phyloP scores from a whole-genome alignment of 768 basidiomycete species.

The Daedaleopsis sinensis region DNA sequence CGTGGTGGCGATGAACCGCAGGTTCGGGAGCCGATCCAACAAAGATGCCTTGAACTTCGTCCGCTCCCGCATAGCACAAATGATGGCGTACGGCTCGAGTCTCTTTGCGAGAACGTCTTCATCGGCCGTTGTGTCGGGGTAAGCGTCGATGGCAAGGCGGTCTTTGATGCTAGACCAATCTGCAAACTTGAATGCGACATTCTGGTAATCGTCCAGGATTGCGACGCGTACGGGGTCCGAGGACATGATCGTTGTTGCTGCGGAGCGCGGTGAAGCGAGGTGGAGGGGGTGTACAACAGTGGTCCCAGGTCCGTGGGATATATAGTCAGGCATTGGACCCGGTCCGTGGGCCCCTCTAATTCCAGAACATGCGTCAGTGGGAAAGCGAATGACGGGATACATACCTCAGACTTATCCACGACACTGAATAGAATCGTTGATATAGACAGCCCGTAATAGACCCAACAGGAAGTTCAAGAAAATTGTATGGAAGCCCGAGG shows the following conservation, averaged over 20 bases:
- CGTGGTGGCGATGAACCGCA: slow-evolving; percentile 64
- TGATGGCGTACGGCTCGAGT: slow-evolving; percentile 54
- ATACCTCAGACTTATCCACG: background rate
- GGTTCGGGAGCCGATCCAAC: slow-evolving; percentile 57
- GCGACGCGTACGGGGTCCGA: slow-evolving; percentile 44
- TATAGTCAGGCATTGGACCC: background rate
- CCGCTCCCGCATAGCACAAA: slow-evolving; percentile 70
- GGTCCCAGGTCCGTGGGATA: background rate
- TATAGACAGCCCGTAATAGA: background rate
- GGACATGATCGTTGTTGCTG: slow-evolving; percentile 22
- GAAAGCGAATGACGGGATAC: slow-evolving; percentile 12
- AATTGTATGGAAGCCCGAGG: slow-evolving; percentile 19
- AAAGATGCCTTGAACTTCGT: slow-evolving; percentile 56
- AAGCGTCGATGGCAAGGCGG: slow-evolving; percentile 46
- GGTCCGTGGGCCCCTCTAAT: slow-evolving; percentile 2
- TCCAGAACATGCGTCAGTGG: slow-evolving; percentile 9
- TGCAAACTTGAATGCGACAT: slow-evolving; percentile 50
- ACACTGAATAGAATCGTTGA: too few species aligned
- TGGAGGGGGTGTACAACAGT: background rate
- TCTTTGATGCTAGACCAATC: slow-evolving; percentile 55
- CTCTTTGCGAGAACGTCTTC: slow-evolving; percentile 52
- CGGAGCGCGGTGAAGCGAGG: background rate
- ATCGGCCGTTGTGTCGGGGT: slow-evolving; percentile 53
- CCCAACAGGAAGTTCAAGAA: slow-evolving; percentile 1
- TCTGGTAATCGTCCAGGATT: slow-evolving; percentile 66